Evolutionary conservation across 495 filamentous ascomycete genomes (phyloP).

Genomic region (Hypoxylon perforatum): DNA sequence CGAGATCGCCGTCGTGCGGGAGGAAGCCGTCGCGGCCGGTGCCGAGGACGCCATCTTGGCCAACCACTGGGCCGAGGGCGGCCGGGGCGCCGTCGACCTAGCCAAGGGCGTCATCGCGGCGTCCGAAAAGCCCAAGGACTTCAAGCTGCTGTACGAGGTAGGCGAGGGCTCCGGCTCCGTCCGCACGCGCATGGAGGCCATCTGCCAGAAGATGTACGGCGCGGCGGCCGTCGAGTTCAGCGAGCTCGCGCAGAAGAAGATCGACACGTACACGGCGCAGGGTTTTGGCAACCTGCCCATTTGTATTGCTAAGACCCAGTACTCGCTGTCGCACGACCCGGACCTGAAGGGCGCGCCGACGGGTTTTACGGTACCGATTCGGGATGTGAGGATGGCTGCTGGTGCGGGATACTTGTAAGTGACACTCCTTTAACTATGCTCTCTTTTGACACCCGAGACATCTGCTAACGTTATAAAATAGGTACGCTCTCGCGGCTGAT

Average conservation of each 20-base stretch:
- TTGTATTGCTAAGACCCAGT: constrained; percentile 98
- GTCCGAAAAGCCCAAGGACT: constrained; percentile 85
- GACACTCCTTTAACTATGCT: too few species aligned
- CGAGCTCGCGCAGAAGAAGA: constrained; percentile 93
- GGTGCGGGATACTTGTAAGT: constrained; percentile 90
- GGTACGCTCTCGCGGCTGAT: constrained; percentile 93
- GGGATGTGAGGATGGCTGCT: constrained; percentile 92
- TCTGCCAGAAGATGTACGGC: constrained; percentile 93
- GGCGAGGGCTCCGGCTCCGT: constrained; percentile 78
- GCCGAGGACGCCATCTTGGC: constrained; percentile 93
- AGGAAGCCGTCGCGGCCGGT: constrained; percentile 91
- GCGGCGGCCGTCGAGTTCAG: constrained; percentile 91
- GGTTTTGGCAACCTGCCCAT: constrained; percentile 93
- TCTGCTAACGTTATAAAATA: too few species aligned
- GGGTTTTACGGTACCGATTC: constrained; percentile 94
- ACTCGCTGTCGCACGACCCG: constrained; percentile 94
- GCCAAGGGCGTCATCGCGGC: constrained; percentile 88
- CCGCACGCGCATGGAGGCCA: constrained; percentile 90
- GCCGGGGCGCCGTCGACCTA: constrained; percentile 88
- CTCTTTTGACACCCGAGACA: too few species aligned
- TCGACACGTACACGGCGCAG: constrained; percentile 92
- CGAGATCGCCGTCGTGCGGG: constrained; percentile 86
- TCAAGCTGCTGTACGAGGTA: constrained; percentile 86
- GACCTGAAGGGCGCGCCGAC: constrained; percentile 95
- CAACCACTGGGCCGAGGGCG: constrained; percentile 97